Evolutionary conservation across 73 alveolate genomes (phyloP).

Genomic region (Paramecium bursaria): DNA sequence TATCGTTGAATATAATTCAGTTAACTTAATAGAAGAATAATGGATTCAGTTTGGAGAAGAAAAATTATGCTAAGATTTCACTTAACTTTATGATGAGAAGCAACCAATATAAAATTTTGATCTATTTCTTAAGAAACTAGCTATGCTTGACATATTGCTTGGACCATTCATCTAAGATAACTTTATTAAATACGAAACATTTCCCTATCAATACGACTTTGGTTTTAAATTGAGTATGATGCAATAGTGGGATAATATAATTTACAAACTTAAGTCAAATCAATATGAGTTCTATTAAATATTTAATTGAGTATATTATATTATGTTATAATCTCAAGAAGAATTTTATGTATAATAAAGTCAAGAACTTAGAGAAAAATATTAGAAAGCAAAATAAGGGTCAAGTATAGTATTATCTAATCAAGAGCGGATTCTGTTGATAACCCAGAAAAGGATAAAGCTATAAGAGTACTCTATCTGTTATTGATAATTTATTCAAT

Average conservation of each 20-base stretch:
- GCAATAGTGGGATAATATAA: no score
- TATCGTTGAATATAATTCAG: conserved; percentile 16
- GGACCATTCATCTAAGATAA: background rate
- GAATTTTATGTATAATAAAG: conserved; percentile 33
- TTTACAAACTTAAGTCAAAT: no score
- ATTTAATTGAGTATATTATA: no score
- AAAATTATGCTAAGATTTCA: background rate
- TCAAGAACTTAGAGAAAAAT: conserved; percentile 38
- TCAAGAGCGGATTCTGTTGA: background rate
- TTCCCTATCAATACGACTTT: conserved; percentile 19
- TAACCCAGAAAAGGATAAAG: conserved; percentile 26
- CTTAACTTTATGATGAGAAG: background rate
- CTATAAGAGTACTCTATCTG: conserved; percentile 12
- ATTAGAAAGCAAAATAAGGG: conserved; percentile 23
- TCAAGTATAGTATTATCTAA: conserved; percentile 18
- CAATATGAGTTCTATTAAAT: no score
- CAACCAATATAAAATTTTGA: background rate
- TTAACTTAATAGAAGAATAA: conserved; percentile 20
- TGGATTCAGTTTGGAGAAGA: background rate
- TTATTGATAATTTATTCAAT: conserved; percentile 18
- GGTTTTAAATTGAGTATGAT: background rate
- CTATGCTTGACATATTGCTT: background rate
- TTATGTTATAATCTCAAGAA: no score
- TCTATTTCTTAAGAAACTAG: conserved; percentile 1
- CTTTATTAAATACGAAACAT: background rate